Evolutionary conservation across 805 yeast genomes (phyloP), one percentile per base, ranked within the genome.

Genomic region (Teunomyces cretensis): DNA sequence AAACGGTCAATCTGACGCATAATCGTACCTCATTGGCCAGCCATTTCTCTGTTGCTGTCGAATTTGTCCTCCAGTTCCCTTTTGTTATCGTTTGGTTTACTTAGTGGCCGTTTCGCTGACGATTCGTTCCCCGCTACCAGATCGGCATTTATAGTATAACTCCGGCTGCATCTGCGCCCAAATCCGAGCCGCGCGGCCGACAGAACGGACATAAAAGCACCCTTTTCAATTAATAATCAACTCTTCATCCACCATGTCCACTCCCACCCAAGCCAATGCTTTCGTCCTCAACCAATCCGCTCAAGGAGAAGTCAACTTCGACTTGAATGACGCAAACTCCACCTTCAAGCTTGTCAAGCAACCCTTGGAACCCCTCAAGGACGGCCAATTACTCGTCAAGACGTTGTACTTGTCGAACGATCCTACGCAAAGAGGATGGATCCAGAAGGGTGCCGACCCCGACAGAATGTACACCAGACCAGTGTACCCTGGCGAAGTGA

Each of bases 401-500:
- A 43, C 48, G 30, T 36, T 65, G 47, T 57, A 56, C 44, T 51
- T 67, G 36, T 66, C 71, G 42, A 67, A 68, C 50, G 73, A 68
- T 48, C 70, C 72, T 15, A 52, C 63, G 12, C 70, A 65, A 50
- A 59, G 72, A 56, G 54, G 54, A n/a, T 65, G 69, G 70, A 67
- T 68, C 36, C 61, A 62, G 35, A 64, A 64, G 41, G 61, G 58
- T 27, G n/a, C 22, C 27, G 22, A 52, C 56, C 28, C 49, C 51
- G 55, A 46, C 19, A 53, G 61, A 44, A 49, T 56, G 41, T 61
- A 62, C 38, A 35, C 38, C 38, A 19, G 38, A 35, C 75, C 79
- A 22, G 60, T 74, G 9, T 59, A 64, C 26, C 65, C 67, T 39
- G 76, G 76, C 14, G 75, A 79, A 16, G 66, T 74, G 9, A 70